Evolutionary conservation across 2,329 filamentous ascomycete species (phyloP), one percentile per base, ranked within the genome.

Genomic region (Emydomyces testavorans): DNA sequence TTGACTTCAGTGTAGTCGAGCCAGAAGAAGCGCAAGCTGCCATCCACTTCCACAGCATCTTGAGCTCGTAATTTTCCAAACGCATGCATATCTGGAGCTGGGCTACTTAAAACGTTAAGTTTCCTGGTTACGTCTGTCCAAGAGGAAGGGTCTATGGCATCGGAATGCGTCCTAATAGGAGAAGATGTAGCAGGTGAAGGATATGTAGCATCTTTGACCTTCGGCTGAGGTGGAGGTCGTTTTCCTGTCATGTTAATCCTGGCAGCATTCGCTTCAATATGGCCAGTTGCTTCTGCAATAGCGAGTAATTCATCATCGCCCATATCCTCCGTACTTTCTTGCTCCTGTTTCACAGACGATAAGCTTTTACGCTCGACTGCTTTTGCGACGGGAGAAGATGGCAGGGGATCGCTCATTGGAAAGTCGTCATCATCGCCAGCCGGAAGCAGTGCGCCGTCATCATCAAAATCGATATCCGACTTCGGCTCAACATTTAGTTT

Each of bases 21-120:
- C 92, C 92, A 98, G 70, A 95, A 98, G 71, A 98, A 87, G 56
- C 83, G 82, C 24, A 98, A 73, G 57, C 85, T 93, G 29, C 90
- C 92, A 60, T 98, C 89, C 53, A 85, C 80, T 63, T 96, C 90
- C n/a, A 94, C 69, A n/a, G 85, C 88, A 65, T 94, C 83, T 53
- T 83, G 78, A 50, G 85, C 76, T 54, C 83, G 80, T 41, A 95
- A 75, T 66, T 96, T 98, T 34, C 88, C 88, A 54, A 85, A 77
- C 21, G 71, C 71, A 18, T 60, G 57, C 28, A 72, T 70, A 54
- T 87, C 82, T 2, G 77, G 63, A 3, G 76, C 71, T 3, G 86
- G 81, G 59, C 80, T 87, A 64, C 78, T 87, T 54, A 92, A 74
- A 31, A 95, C 82, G 57, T 94, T 94, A 52, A 98, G 74, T 58